Evolutionary conservation across 2,329 filamentous ascomycete genomes (phyloP), one percentile per base, ranked within the genome.

Genomic region (Pseudogymnoascus verrucosus): DNA sequence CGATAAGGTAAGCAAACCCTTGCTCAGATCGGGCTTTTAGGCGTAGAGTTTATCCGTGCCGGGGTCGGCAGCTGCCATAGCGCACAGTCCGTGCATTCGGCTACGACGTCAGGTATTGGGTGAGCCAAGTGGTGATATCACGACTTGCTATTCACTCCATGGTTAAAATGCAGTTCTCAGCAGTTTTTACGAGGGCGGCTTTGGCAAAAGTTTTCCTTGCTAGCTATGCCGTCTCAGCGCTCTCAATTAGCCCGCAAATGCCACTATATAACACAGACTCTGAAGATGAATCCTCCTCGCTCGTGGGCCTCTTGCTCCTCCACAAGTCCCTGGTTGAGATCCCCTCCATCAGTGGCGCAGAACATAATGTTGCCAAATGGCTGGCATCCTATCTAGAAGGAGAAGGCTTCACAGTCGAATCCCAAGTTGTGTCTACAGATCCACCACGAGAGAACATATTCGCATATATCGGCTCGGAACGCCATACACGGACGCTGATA

Each of bases 261-360:
- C 63, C 47, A 60, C 40, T 51, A 37, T n/a, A 64, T 16, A 66
- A 63, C 61, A 59, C 64, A 23, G 60, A 42, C 16, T 40, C 63
- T 10, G 21, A 63, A 28, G 40, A 62, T 10, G 28, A 63, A 28
- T 62, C 68, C 47, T 69, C 23, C 64, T 65, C 61, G 64, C 68
- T 21, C 68, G 10, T 66, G 5, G 75, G 76, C 2, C 76, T 90
- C 11, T 77, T 89, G 44, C 78, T 78, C 6, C 79, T 90, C 4
- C 88, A 90, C 73, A 80, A 82, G 63, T 79, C 81, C 34, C 79
- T 90, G n/a, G 78, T 87, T 63, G 76, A 85, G 64, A 83, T 84
- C 64, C 79, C 84, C 67, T 89, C 87, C 2, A 82, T 89, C 66
- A 82, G 81, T 4, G 79, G 79, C 37, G 82, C 88, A 68, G 88